These are phyloP conservation scores for Paramecium sonneborni DNA, from an alignment of 73 alveolate genomes.

Conservation along the genomic window DNA sequence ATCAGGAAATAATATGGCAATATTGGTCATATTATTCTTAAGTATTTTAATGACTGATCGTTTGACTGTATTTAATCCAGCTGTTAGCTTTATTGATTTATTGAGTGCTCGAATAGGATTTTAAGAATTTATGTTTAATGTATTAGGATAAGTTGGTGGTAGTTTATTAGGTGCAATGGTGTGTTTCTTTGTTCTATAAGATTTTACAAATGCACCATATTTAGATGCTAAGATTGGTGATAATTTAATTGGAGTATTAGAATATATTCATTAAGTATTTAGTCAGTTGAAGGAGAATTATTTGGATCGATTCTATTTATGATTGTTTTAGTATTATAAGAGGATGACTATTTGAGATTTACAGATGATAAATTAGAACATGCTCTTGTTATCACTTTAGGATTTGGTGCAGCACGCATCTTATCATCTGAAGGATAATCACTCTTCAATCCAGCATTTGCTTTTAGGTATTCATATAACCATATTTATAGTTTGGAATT, in stretches of 20 bases:
- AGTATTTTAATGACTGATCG: slow-evolving; percentile 13
- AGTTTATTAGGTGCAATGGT: slow-evolving; percentile 47
- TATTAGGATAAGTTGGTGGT: slow-evolving; percentile 2
- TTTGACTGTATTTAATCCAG: slow-evolving; percentile 42
- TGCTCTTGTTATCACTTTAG: neutral
- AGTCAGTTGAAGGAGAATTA: slow-evolving; percentile 34
- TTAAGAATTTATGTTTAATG: slow-evolving; percentile 43
- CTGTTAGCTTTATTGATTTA: slow-evolving; percentile 30
- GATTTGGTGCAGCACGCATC: slow-evolving; percentile 44
- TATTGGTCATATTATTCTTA: slow-evolving; percentile 16
- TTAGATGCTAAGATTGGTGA: slow-evolving; percentile 8
- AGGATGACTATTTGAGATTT: slow-evolving; percentile 36
- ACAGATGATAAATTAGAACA: slow-evolving; percentile 52
- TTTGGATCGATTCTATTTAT: neutral
- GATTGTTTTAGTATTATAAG: neutral
- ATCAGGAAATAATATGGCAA: neutral
- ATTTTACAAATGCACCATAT: slow-evolving; percentile 11
- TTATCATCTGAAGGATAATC: neutral
- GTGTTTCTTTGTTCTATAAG: neutral
- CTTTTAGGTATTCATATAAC: neutral
- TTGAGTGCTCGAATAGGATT: neutral
- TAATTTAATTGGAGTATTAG: slow-evolving; percentile 11
- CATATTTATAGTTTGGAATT: neutral
- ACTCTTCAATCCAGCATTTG: slow-evolving; percentile 53
- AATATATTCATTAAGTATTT: neutral